These are phyloP conservation scores for Agaricales sp. DNA, from an alignment of 1,284 basidiomycete genomes.

Conservation along the genomic window DNA sequence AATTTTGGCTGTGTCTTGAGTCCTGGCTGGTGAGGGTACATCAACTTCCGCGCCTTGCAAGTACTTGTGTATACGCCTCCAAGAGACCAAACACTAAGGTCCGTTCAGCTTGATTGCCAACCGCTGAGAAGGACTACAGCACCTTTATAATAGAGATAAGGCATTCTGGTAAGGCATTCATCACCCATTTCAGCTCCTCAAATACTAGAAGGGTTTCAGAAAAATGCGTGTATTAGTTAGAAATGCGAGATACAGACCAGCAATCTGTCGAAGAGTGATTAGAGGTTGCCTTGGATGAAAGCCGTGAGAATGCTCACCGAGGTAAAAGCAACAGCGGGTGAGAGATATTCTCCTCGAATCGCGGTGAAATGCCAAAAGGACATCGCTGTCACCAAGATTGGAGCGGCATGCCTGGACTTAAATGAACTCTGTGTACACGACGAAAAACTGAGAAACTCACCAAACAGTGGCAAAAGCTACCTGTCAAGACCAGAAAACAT, in stretches of 20 bases:
- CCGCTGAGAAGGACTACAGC: no score
- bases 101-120: no score
- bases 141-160: no score
- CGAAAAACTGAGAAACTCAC: no score
- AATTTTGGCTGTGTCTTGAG: constrained; percentile 48
- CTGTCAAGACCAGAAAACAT: no score
- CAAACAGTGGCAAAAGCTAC: no score
- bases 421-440: no score
- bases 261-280: no score
- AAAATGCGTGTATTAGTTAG: constrained; percentile 4
- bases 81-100: constrained; percentile 76
- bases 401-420: constrained; percentile 67
- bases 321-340: constrained; percentile 83
- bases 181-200: constrained; percentile 69
- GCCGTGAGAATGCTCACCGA: no score
- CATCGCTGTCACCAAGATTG: constrained; percentile 66
- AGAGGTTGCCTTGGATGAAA: no score
- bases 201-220: no score
- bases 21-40: constrained; percentile 47
- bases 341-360: constrained; percentile 54
- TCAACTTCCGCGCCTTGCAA: constrained; percentile 64
- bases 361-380: constrained; percentile 81
- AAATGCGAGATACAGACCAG: not conserved
- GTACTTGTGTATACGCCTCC: constrained; percentile 88
- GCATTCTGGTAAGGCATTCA: constrained; percentile 83